phyloP scores from a whole-genome alignment of 2,329 filamentous ascomycete species.

The Cadophora luteo-olivacea region DNA sequence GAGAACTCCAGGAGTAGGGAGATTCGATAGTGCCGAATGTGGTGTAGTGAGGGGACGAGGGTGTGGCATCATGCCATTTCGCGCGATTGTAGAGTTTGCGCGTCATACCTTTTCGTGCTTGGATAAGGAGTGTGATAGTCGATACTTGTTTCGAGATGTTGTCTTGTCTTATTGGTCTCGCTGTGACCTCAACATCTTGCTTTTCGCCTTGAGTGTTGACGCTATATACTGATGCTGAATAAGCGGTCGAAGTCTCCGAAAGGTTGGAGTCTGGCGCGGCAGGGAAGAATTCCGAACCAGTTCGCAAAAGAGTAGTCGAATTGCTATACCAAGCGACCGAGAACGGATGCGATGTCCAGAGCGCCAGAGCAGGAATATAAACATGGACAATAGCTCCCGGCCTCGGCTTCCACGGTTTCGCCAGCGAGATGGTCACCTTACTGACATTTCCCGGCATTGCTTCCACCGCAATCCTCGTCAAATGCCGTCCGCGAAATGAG shows the following conservation, averaged over 20 bases:
- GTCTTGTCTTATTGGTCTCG: neutral
- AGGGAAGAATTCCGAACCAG: neutral
- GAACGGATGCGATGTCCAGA: constrained; percentile 80
- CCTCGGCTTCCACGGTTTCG: constrained; percentile 73
- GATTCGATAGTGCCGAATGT: neutral
- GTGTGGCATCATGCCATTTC: neutral
- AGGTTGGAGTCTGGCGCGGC: neutral
- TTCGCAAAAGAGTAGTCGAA: neutral
- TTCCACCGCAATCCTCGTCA: neutral
- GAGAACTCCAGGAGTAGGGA: constrained; percentile 1
- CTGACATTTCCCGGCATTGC: neutral
- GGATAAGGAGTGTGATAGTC: neutral
- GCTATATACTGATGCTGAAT: neutral
- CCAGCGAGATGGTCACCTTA: constrained; percentile 73
- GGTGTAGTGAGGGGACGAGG: neutral
- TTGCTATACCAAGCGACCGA: constrained; percentile 59
- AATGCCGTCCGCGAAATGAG: neutral
- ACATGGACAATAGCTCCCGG: constrained; percentile 79
- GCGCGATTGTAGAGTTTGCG: neutral
- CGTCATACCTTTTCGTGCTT: neutral
- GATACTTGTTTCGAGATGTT: neutral
- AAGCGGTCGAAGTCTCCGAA: neutral
- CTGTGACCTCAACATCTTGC: neutral
- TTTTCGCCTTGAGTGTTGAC: neutral
- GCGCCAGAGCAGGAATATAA: constrained; percentile 73